Evolutionary conservation across 768 basidiomycete species (phyloP), one percentile per base, ranked within the genome.

Genomic region (Boletellus ananas): DNA sequence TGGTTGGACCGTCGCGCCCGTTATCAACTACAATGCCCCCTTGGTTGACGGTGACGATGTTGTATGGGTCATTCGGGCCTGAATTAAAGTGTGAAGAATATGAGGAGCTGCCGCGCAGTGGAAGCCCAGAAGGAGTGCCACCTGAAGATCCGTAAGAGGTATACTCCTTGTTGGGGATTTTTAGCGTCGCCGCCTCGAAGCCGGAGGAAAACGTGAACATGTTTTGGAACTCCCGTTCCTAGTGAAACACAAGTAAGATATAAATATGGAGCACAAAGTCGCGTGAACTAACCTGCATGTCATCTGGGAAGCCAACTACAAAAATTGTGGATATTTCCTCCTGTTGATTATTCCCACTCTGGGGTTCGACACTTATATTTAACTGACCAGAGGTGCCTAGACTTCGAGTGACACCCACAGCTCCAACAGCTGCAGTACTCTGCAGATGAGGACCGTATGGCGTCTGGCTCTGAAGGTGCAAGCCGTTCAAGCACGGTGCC

Each of bases 181-280:
- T 99, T 58, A 99, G 78, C 6, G 94, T 96, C 8, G 96, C 95
- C 20, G 94, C 96, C 68, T 98, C 96, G 61, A 98, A 99, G 11
- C 94, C 96, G 1, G 80, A 73, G 3, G 90, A 92, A 63, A 99
- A 99, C 8, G 94, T 92, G 67, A 99, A 99, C 89, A 99, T 95
- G 66, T 97, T 97, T 69, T 95, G 92, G 69, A 98, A 99, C 72
- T 99, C 96, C 27, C 96, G 92, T 74, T 98, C 96, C 94, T 97
- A 58, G 4, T 45, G 23, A 20, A 58, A 56, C 35, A 39, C 55
- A 12, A 56, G 55, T 41, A 54, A 35, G 60, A 61, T 10, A 35
- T 7, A 31, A 54, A 45, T 55, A 21, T 27, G 39, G 27, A 47
- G 25, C 20, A 31, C 47, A 20, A 38, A 56, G 46, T 18, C 18